A percentile compares a stretch with the other conserved stretches of the same genome.
Evolutionary conservation across 2,329 filamentous ascomycete species (phyloP).

Genomic region (Trichoderma atroviride): DNA sequence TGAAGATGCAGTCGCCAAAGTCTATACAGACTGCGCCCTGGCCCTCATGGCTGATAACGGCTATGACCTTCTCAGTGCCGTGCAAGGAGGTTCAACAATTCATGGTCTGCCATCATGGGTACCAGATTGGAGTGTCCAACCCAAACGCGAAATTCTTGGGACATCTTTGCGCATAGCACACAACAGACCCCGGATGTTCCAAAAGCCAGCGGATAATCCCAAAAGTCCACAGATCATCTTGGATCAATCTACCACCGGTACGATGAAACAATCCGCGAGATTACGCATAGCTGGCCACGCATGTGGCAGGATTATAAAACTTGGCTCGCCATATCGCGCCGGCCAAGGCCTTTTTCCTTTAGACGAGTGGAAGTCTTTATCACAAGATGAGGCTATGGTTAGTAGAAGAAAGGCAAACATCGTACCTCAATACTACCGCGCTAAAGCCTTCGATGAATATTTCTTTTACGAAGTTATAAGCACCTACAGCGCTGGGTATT

Average conservation of each 20-base stretch:
- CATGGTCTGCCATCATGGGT: not conserved
- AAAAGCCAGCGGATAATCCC: not conserved
- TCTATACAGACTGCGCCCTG: not conserved
- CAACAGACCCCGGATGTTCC: not conserved
- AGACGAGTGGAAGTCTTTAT: not conserved
- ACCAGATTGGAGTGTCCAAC: not conserved
- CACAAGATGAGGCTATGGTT: not conserved
- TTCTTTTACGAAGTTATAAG: not conserved
- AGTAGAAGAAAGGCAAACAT: not conserved
- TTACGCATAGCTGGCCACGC: not conserved
- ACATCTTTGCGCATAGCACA: not conserved
- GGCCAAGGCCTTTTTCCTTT: not conserved
- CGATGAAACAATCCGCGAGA: not conserved
- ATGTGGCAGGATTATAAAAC: not conserved
- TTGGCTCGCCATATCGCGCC: not conserved
- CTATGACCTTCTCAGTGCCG: not conserved
- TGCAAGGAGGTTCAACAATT: not conserved
- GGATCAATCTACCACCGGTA: not conserved
- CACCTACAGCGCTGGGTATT: not conserved
- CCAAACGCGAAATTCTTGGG: not conserved
- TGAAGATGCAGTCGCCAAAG: not conserved
- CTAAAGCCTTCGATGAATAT: not conserved
- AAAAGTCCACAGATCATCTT: not conserved
- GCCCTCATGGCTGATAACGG: not conserved
- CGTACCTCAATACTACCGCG: not conserved